Evolutionary conservation across 306 rosid species (phyloP), one percentile per base, ranked within the genome.

Genomic region (Medicago lupulina): DNA sequence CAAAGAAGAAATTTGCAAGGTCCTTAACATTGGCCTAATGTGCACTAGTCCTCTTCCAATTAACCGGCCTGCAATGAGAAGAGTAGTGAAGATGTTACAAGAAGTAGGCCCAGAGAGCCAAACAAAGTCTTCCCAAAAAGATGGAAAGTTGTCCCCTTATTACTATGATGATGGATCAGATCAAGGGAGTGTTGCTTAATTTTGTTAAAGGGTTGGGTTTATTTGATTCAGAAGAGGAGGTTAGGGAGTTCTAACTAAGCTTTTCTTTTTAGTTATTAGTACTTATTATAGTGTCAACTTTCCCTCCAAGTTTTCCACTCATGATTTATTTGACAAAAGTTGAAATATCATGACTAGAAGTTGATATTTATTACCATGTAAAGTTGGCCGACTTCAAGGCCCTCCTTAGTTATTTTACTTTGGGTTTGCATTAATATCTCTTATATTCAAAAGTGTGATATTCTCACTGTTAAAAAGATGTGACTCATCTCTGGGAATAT

Each of bases 21-120:
- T 93, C 70, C 91, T 93, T 46, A 88, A 93, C 82, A 83, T 93
- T 58, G 98, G 96, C 5, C 89, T 93, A 28, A 83, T 88, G 74
- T 93, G 98, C 90, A 93, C 98, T 2, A 93, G 90, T 55, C 97
- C 98, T 76, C 97, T 93, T 58, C 98, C 93, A 3, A 85, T 89
- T 66, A 87, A 89, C 81, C 79, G 91, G 36, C 93, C 93, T 2
- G 78, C 91, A 8, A 89, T 87, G 93, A 83, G 93, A 64, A 80
- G 90, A 46, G 91, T 89, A 69, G 93, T 87, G 63, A 89, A 89
- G 79, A 76, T 89, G 93, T 66, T 89, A 72, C 91, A 81, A 75
- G 93, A 89, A 61, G 85, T 86, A 60, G 83, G 90, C 13, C 7
- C 75, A 16, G 86, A 83, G 18, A 83, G 76, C 83, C 85, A 62